A percentile compares a stretch with the other conserved stretches of the same genome.
Conservation (phyloP, 1,139 yeast species). For the Tardiomyces blankii region DNA sequence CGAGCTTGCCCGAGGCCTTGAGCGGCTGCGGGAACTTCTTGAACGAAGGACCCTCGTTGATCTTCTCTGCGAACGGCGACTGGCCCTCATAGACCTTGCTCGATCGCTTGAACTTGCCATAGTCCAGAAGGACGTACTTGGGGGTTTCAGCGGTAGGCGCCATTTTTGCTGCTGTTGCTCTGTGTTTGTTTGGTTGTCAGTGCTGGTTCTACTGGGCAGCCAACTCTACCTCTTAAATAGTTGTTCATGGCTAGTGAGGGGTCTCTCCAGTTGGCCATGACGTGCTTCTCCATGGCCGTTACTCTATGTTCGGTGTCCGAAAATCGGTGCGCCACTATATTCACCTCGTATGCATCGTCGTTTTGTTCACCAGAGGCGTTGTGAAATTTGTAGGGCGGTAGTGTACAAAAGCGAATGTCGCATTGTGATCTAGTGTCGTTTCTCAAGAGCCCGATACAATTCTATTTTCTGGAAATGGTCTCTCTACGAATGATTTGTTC, state of each 20-base stretch:
- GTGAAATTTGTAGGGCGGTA: too few species aligned
- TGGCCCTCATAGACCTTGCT: constrained; percentile 9
- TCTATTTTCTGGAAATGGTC: too few species aligned
- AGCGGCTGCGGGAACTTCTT: constrained; percentile 8
- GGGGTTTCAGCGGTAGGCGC: constrained; percentile 1
- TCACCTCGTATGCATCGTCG: too few species aligned
- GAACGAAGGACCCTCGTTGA: constrained; percentile 12
- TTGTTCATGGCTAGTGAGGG: too few species aligned
- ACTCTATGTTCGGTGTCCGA: background rate
- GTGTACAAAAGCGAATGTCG: too few species aligned
- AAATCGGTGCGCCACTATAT: background rate
- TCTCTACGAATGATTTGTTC: too few species aligned
- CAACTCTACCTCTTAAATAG: too few species aligned
- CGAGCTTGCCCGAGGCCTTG: constrained; percentile 10
- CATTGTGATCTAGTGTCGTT: too few species aligned
- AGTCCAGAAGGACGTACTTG: constrained; percentile 5
- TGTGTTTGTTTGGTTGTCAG: too few species aligned
- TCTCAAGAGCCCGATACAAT: too few species aligned
- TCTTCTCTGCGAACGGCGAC: constrained; percentile 17
- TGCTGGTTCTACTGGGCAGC: too few species aligned
- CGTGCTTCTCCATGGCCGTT: background rate
- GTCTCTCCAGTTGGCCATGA: background rate
- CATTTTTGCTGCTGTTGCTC: background rate
- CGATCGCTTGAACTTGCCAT: constrained; percentile 4
- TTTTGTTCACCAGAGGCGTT: too few species aligned